Evolutionary conservation across 2,329 filamentous ascomycete genomes (phyloP).

Genomic region (Aspergillus pseudonomiae): DNA sequence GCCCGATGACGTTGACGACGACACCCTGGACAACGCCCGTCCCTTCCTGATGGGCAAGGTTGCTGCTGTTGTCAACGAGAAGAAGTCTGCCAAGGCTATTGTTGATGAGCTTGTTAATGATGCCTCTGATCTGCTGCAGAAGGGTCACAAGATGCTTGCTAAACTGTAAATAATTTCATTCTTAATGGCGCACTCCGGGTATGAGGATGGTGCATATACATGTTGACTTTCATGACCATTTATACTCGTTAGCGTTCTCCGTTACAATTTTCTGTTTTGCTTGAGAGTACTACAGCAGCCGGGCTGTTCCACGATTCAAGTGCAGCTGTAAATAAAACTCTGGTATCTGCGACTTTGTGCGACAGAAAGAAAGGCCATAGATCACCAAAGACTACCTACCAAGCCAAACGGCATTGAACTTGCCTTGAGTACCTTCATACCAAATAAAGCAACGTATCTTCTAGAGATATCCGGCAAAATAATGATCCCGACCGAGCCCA

Average conservation of each 20-base stretch:
- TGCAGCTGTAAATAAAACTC: not conserved
- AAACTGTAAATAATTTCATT: constrained; percentile 62
- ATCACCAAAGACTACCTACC: not conserved
- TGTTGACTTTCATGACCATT: not conserved
- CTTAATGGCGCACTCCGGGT: not conserved
- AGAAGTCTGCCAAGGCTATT: constrained; percentile 86
- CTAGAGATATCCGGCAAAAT: too few relatives aligned
- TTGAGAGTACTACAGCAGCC: not conserved
- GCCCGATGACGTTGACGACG: constrained; percentile 72
- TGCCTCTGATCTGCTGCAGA: constrained; percentile 71
- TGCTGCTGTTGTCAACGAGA: constrained; percentile 89
- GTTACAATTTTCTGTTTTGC: not conserved
- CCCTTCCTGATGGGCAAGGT: constrained; percentile 97
- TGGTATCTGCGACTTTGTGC: not conserved
- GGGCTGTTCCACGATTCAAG: not conserved
- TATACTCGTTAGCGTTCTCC: not conserved
- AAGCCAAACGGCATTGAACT: not conserved
- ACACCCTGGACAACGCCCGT: constrained; percentile 86
- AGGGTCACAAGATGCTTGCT: constrained; percentile 67
- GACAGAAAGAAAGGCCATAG: not conserved
- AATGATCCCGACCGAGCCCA: not conserved
- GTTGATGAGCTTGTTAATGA: constrained; percentile 92
- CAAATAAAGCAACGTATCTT: not conserved
- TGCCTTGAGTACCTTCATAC: not conserved
- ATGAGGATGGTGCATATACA: constrained; percentile 4